Evolutionary conservation across 371 early-diverging fungal genomes (phyloP).

Genomic region (Homolaphlyctis polyrhiza): DNA sequence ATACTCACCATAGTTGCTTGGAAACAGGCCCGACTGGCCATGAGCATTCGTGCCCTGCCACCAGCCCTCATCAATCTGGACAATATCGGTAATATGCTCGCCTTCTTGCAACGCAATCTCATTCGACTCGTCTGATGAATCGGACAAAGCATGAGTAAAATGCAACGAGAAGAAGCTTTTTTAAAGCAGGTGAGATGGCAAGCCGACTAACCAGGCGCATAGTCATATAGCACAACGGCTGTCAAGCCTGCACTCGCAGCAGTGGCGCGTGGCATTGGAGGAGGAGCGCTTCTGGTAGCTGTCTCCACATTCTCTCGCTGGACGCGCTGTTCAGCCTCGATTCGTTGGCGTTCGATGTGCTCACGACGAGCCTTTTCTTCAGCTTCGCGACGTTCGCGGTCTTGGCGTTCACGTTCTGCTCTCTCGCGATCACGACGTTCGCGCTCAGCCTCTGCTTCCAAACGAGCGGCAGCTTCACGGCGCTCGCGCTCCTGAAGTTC

Average conservation of each 20-base stretch:
- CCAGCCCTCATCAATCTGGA: constrained; percentile 81
- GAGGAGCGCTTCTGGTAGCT: no score
- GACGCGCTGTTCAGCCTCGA: neutral
- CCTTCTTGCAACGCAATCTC: constrained; percentile 84
- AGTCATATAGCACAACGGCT: constrained; percentile 69
- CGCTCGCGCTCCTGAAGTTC: no score
- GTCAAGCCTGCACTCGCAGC: constrained; percentile 14
- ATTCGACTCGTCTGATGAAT: constrained; percentile 66
- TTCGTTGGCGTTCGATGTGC: constrained; percentile 2
- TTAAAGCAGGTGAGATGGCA: neutral
- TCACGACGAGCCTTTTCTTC: constrained; percentile 16
- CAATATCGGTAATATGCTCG: constrained; percentile 65
- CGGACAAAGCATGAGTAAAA: constrained; percentile 16
- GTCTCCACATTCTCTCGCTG: no score
- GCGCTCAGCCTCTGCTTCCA: constrained; percentile 30
- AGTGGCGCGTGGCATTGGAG: neutral
- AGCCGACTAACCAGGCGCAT: constrained; percentile 53
- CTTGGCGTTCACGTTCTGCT: constrained; percentile 8
- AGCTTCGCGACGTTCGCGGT: neutral
- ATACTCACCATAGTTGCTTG: constrained; percentile 48
- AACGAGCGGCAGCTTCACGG: no score
- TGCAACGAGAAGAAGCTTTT: constrained; percentile 10
- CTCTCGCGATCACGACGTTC: constrained; percentile 27
- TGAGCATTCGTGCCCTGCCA: constrained; percentile 79
- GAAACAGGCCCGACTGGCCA: constrained; percentile 83